These are phyloP conservation scores for Cymbidium sinense DNA, from an alignment of 106 monocot species.

Conservation along the genomic window DNA sequence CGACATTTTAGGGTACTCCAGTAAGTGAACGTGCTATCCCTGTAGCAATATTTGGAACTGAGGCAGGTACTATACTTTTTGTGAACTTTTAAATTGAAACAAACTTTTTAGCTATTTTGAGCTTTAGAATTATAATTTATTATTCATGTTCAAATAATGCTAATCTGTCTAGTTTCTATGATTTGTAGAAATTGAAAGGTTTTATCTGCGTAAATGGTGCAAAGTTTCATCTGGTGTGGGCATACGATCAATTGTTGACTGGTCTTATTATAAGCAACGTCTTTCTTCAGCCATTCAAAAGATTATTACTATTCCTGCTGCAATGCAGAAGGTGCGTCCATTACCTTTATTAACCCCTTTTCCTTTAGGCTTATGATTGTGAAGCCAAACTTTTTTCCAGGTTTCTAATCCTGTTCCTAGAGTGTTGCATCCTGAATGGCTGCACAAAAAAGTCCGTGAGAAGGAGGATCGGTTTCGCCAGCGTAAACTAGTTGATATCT, in stretches of 20 bases:
- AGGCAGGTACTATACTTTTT: constrained; percentile 42
- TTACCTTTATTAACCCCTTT: background rate
- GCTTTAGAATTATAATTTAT: background rate
- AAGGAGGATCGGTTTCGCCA: constrained; percentile 87
- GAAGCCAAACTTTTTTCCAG: constrained; percentile 27
- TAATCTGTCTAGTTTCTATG: constrained; percentile 1
- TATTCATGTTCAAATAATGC: background rate
- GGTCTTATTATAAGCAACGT: constrained; percentile 95
- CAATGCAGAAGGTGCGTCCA: constrained; percentile 87
- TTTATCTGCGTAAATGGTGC: constrained; percentile 90
- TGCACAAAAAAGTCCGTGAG: constrained; percentile 88
- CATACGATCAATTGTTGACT: constrained; percentile 88
- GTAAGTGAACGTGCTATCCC: constrained; percentile 96
- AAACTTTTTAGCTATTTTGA: background rate
- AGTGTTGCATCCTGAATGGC: constrained; percentile 95
- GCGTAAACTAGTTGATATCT: constrained; percentile 74
- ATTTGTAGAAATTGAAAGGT: constrained; percentile 59
- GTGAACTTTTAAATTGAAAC: background rate
- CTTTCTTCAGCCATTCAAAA: constrained; percentile 94
- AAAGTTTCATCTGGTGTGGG: constrained; percentile 68
- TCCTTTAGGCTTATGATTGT: background rate
- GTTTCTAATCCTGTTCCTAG: constrained; percentile 95
- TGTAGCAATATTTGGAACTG: constrained; percentile 93
- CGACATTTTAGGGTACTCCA: constrained; percentile 65
- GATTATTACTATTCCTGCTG: constrained; percentile 98